Base-by-base conservation (phyloP, 768 basidiomycete genomes). In the Auricularia sp. region DNA sequence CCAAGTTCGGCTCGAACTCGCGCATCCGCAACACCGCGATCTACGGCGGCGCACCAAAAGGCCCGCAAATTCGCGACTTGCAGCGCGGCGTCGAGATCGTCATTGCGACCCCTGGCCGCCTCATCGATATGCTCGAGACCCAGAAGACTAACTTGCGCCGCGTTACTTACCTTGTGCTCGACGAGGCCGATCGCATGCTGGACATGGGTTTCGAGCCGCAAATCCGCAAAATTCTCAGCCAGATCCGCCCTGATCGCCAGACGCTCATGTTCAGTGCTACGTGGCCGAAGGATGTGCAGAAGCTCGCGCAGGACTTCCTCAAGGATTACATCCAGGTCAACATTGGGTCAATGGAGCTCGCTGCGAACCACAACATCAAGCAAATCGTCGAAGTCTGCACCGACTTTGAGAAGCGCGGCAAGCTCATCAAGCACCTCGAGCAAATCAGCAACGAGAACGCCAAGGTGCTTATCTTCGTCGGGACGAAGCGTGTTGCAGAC, bases 181-280 rank as follows among this genome's bases (percentile, higher is more conserved):
- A 99, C 73, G 97, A 99, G 77, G 97, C 97, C 56, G 97, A 99
- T 80, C 92, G 97, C 73, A 99, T 99, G 97, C 84, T 99, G 68
- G 97, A 99, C 81, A 99, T 99, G 97, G 97, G 97, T 82, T 99
- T 99, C 79, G 97, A 99, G 79, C 97, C 97, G 63, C 97, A 99
- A 76, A 98, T 99, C 74, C 84, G 95, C 73, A 98, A 98, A 80
- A 98, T 99, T 69, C 92, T 98, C 69, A 81, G 88, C 70, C 97
- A 99, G 77, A 95, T 99, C 72, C 87, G 97, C 47, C 97, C 97
- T 54, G 97, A 99, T 80, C 86, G 97, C 71, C 97, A 99, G 74
- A 99, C 97, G 1, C 83, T 98, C 69, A 97, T 99, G 88, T 99
- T 99, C 82, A 97, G 94, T 63, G 97, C 97, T 13, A 99, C 97